phyloP scores from a whole-genome alignment of 345 rosid genomes.

The thale cress (Arabidopsis thaliana) region TAIR10.1 NC_003070.9:14161501-14162000 shows the following conservation, averaged over 20 bases:
- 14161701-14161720: constrained; percentile 28
- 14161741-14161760: constrained; percentile 37
- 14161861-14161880: not conserved
- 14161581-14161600: constrained; percentile 92
- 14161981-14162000: not conserved
- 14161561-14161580: constrained; percentile 97
- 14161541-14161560: constrained; percentile 63
- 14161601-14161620: constrained; percentile 85
- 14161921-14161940: not conserved
- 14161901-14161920: not conserved
- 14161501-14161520: constrained; percentile 64
- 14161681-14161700: constrained; percentile 12
- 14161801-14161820: constrained; percentile 8
- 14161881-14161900: not conserved
- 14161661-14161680: constrained; percentile 12
- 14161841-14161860: not conserved
- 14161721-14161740: constrained; percentile 22
- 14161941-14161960: not conserved
- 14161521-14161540: constrained; percentile 67
- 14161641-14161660: constrained; percentile 56
- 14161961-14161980: not conserved
- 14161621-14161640: constrained; percentile 66
- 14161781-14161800: constrained; percentile 20
- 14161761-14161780: not conserved
- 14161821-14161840: not conserved